A percentile compares a stretch with the other conserved stretches of the same genome.
Conservation (phyloP, 345 rosid genomes). For the Limnanthes douglasii region DNA sequence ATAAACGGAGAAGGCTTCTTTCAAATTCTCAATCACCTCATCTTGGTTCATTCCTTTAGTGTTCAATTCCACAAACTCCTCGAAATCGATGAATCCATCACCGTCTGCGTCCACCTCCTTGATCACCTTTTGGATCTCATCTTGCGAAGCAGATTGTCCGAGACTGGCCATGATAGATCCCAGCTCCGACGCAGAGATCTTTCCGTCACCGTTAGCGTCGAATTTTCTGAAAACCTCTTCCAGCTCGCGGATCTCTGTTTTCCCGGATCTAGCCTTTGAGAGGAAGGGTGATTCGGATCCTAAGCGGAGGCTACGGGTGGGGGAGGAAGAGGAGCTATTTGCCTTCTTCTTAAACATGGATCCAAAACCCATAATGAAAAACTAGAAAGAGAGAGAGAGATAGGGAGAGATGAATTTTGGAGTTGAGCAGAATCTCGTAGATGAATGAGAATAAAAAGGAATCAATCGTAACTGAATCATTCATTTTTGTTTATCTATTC, state of each 20-base stretch:
- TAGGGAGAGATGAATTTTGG: too few species aligned
- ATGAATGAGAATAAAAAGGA: too few species aligned
- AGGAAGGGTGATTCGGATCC: slow-evolving; percentile 20
- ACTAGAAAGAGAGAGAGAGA: too few species aligned
- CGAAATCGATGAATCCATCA: slow-evolving; percentile 52
- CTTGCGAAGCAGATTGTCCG: slow-evolving; percentile 47
- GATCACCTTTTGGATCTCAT: slow-evolving; percentile 34
- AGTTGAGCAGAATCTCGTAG: too few species aligned
- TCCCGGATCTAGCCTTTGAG: slow-evolving; percentile 9
- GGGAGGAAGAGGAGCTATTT: slow-evolving; percentile 7
- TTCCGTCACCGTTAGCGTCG: slow-evolving; percentile 80
- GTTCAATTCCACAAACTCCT: slow-evolving; percentile 63
- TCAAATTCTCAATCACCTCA: slow-evolving; percentile 50
- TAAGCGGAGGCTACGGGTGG: too few species aligned
- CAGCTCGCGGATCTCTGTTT: slow-evolving; percentile 32
- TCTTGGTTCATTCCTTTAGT: slow-evolving; percentile 52
- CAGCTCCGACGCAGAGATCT: slow-evolving; percentile 78
- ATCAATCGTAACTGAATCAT: too few species aligned
- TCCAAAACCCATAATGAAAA: slow-evolving; percentile 27
- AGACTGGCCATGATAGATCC: slow-evolving; percentile 58
- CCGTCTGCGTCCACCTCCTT: slow-evolving; percentile 54
- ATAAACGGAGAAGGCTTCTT: slow-evolving; percentile 69
- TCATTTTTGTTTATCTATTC: too few species aligned
- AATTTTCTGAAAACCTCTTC: slow-evolving; percentile 63
- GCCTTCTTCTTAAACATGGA: slow-evolving; percentile 28